phyloP scores from a whole-genome alignment of 257 asterid genomes.

The Echites panduratus region DNA sequence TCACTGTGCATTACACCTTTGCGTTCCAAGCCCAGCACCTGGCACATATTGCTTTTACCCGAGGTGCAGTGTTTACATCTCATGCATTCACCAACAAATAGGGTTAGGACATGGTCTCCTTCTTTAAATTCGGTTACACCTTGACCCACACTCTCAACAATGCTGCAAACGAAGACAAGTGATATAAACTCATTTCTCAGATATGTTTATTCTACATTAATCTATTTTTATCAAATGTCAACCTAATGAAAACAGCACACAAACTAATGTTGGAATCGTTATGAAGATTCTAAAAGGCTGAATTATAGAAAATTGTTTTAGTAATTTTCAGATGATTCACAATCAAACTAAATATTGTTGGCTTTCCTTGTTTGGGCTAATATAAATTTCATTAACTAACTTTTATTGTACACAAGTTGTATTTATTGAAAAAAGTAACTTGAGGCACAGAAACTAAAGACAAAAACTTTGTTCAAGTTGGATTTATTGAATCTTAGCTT shows the following conservation, averaged over 20 bases:
- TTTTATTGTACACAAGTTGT: too few species aligned
- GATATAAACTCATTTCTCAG: neutral
- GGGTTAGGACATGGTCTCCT: constrained; percentile 87
- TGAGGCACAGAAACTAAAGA: too few species aligned
- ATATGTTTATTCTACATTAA: neutral
- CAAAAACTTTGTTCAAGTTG: too few species aligned
- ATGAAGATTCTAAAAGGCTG: neutral
- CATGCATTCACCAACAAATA: constrained; percentile 90
- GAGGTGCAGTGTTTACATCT: constrained; percentile 73
- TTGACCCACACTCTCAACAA: constrained; percentile 84
- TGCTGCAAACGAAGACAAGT: constrained; percentile 37
- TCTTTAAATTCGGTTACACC: constrained; percentile 72
- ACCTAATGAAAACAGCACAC: neutral
- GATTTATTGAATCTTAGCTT: too few species aligned
- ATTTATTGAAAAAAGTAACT: too few species aligned
- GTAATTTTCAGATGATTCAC: neutral
- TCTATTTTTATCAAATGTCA: neutral
- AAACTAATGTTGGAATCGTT: neutral
- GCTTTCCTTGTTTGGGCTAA: neutral
- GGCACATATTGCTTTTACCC: constrained; percentile 79
- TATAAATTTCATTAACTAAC: too few species aligned
- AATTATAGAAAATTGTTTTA: neutral
- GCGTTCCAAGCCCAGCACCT: constrained; percentile 75
- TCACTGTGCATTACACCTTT: constrained; percentile 91
- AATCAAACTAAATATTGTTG: neutral